A percentile compares a stretch with the other conserved stretches of the same genome.
Conservation (phyloP, 23 red algal genomes). For the Gracilariopsis chorda region DNA sequence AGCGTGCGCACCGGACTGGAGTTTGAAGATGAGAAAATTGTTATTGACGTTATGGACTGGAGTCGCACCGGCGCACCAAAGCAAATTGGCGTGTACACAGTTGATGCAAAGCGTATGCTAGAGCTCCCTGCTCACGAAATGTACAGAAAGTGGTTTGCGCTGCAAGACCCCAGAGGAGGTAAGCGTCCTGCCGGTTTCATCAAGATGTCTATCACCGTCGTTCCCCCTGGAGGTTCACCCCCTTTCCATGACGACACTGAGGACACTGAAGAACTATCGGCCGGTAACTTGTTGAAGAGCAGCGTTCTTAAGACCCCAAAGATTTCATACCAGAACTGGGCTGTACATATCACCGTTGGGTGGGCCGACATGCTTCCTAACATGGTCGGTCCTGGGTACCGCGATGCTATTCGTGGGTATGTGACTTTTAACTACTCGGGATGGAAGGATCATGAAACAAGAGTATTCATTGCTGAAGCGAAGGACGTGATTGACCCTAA, state of each 20-base stretch:
- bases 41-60: conserved; percentile 83
- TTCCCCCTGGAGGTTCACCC: conserved; percentile 55
- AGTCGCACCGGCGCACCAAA: conserved; percentile 36
- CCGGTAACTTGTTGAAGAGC: conserved; percentile 71
- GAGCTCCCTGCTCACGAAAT: conserved; percentile 54
- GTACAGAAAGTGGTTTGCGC: conserved; percentile 77
- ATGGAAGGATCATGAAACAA: background rate
- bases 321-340: conserved; percentile 70
- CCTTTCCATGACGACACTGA: conserved; percentile 63
- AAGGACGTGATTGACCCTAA: conserved; percentile 63
- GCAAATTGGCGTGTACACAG: conserved; percentile 65
- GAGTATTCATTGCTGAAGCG: conserved; percentile 63
- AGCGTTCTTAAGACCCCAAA: conserved; percentile 64
- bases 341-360: conserved; percentile 74
- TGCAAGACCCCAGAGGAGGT: conserved; percentile 59
- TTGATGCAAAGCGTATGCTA: conserved; percentile 68
- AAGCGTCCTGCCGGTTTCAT: conserved; percentile 77
- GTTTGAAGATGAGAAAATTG: conserved; percentile 69
- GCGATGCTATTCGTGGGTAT: conserved; percentile 74
- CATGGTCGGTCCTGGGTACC: conserved; percentile 51
- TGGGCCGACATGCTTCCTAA: conserved; percentile 89
- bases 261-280: conserved; percentile 66
- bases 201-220: conserved; percentile 80
- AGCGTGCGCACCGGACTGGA: conserved; percentile 63
- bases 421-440: conserved; percentile 70